Evolutionary conservation across 352 stramenopile species (phyloP), one percentile per base, ranked within the genome.

Genomic region (Phytophthora citrophthora): DNA sequence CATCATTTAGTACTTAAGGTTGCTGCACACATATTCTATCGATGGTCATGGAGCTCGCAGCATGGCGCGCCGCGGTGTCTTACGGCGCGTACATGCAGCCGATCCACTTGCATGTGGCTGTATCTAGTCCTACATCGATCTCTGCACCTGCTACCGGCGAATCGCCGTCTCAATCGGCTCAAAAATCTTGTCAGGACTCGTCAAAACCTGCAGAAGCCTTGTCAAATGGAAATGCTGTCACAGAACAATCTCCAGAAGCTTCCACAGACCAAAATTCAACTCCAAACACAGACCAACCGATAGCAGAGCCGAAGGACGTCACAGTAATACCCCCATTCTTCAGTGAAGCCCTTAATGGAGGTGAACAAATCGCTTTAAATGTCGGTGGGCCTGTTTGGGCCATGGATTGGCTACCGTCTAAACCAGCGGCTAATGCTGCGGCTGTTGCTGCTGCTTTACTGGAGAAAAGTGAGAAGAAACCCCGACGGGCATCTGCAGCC

Each of bases 361-460:
- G 47, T 15, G 61, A 75, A 5, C 70, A 72, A 57, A 81, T 84
- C 59, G 84, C 63, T 15, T 32, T 93, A 13, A 93, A 94, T 53
- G 82, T 79, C 0, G 86, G 86, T 18, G 86, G 86, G 16, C 86
- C 86, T 2, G 77, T 94, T 34, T 93, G 83, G 83, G 86, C 86
- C 9, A 92, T 94, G 79, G 86, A 93, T 43, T 94, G 86, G 86
- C 47, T 92, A 38, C 81, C 76, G 10, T 70, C 71, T n/a, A 61
- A 51, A 26, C 41, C 54, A 52, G 43, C 38, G 5, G 31, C 26
- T 34, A 67, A 61, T 5, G 24, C 43, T 11, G 47, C 50, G 10
- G 29, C 38, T n/a, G 40, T 61, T 4, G 48, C 54, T 61, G 49
- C 39, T 39, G 20, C 32, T 34, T n/a, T 68, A 0, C 10, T 13